Conservation (phyloP, 495 filamentous ascomycete species). For the Hyaloscypha hepaticicola region DNA sequence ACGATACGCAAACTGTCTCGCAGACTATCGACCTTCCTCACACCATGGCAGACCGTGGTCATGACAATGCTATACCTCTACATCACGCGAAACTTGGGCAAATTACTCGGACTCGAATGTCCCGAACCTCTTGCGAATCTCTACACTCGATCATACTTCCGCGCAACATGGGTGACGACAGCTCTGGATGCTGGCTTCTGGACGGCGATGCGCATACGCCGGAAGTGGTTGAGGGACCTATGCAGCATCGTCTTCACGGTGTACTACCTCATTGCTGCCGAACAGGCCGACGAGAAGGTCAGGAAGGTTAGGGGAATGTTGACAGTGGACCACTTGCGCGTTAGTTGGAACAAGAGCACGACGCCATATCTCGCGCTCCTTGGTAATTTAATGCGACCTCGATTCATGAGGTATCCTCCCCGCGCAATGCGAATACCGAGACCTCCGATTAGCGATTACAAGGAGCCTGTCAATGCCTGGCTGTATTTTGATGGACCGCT, state of each 20-base stretch:
- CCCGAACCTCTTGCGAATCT: slow-evolving; percentile 94
- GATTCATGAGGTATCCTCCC: slow-evolving; percentile 73
- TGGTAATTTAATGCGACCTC: slow-evolving; percentile 69
- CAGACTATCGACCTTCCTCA: slow-evolving; percentile 62
- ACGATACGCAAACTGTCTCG: slow-evolving; percentile 69
- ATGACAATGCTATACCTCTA: slow-evolving; percentile 91
- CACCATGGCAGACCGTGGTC: slow-evolving; percentile 85
- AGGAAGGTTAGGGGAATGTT: slow-evolving; percentile 81
- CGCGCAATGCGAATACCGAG: slow-evolving; percentile 80
- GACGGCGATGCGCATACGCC: slow-evolving; percentile 91
- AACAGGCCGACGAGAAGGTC: slow-evolving; percentile 96
- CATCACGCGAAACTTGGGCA: slow-evolving; percentile 85
- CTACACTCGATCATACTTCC: slow-evolving; percentile 92
- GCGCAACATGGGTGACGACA: slow-evolving; percentile 95
- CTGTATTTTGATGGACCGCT: slow-evolving; percentile 91
- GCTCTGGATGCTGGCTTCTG: slow-evolving; percentile 96
- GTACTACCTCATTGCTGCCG: slow-evolving; percentile 91
- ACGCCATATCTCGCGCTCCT: slow-evolving; percentile 78
- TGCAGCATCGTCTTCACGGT: slow-evolving; percentile 76
- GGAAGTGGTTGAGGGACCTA: slow-evolving; percentile 79
- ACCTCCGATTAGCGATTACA: slow-evolving; percentile 73
- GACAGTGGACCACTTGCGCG: slow-evolving; percentile 87
- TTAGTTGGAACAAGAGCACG: slow-evolving; percentile 92
- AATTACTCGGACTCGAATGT: slow-evolving; percentile 84
- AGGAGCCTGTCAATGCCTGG: slow-evolving; percentile 81